phyloP scores from a whole-genome alignment of 352 stramenopile genomes.

The Pythium oligandrum region DNA sequence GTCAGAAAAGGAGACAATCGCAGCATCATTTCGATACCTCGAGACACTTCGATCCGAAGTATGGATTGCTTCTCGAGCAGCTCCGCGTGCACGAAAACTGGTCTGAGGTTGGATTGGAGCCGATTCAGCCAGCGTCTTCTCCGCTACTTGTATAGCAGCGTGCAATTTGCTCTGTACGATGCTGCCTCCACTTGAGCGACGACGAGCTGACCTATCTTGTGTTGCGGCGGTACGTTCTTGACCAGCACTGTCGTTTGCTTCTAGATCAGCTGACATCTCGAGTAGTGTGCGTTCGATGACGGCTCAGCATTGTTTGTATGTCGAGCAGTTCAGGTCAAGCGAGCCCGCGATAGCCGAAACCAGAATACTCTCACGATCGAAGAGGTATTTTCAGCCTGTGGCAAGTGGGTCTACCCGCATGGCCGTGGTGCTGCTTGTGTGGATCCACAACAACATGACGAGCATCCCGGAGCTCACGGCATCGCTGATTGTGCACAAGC shows the following conservation, averaged over 20 bases:
- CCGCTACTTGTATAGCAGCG: constrained; percentile 42
- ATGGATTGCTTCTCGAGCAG: constrained; percentile 9
- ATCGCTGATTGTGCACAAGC: constrained; percentile 19
- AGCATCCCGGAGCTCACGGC: constrained; percentile 10
- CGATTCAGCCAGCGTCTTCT: constrained; percentile 32
- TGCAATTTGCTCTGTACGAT: constrained; percentile 66
- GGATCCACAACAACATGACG: not conserved
- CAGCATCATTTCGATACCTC: constrained; percentile 50
- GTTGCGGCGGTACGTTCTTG: no score
- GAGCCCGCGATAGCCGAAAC: not conserved
- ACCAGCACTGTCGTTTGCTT: no score
- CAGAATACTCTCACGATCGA: no score
- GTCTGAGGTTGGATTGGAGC: constrained; percentile 10
- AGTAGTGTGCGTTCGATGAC: no score
- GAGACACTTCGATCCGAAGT: constrained; percentile 25
- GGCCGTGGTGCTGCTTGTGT: no score
- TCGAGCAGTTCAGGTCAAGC: not conserved
- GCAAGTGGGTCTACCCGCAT: no score
- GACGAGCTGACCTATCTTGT: no score
- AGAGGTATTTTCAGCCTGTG: no score
- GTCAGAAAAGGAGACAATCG: constrained; percentile 62
- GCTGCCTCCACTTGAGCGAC: constrained; percentile 13
- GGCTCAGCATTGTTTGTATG: no score
- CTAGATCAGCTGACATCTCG: no score
- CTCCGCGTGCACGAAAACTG: constrained; percentile 18